phyloP scores from a whole-genome alignment of 2,329 filamentous ascomycete genomes.

The Colletotrichum endophyticum region DNA sequence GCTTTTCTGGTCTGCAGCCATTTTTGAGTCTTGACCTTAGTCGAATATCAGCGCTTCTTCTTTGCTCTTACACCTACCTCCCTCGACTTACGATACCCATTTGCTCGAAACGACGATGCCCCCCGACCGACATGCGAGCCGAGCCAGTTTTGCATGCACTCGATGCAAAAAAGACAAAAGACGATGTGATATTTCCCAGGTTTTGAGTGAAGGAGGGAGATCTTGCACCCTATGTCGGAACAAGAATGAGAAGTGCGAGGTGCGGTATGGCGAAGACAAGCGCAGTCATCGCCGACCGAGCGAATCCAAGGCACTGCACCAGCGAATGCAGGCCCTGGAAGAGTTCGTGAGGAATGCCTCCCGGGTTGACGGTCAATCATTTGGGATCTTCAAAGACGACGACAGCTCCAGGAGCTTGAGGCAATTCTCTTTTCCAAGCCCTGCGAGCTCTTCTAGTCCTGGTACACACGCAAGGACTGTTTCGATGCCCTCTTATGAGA shows the following conservation, averaged over 20 bases:
- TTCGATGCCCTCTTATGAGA: not conserved
- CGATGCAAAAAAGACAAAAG: slow-evolving; percentile 19
- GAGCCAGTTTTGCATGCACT: slow-evolving; percentile 15
- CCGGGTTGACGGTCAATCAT: not conserved
- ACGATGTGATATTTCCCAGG: slow-evolving; percentile 15
- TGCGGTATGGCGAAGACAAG: slow-evolving; percentile 15
- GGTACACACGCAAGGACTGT: not conserved
- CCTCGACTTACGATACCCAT: not conserved
- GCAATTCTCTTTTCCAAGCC: slow-evolving; percentile 1
- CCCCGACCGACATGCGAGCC: slow-evolving; percentile 13
- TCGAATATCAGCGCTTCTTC: not conserved
- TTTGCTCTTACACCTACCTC: not conserved
- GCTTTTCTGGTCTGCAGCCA: not conserved
- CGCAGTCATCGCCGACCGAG: slow-evolving; percentile 9
- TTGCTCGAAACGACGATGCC: not conserved
- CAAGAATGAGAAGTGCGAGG: slow-evolving; percentile 18
- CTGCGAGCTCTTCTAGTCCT: not conserved
- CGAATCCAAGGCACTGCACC: slow-evolving; percentile 4
- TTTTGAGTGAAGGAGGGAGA: not conserved
- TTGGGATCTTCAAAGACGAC: not conserved
- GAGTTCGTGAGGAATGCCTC: slow-evolving; percentile 12
- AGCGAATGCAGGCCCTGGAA: slow-evolving; percentile 12
- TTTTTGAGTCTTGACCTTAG: not conserved
- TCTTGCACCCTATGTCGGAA: slow-evolving; percentile 14
- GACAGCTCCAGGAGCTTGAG: not conserved